Conservation (phyloP, 306 rosid species). For the Vigna unguiculata region DNA sequence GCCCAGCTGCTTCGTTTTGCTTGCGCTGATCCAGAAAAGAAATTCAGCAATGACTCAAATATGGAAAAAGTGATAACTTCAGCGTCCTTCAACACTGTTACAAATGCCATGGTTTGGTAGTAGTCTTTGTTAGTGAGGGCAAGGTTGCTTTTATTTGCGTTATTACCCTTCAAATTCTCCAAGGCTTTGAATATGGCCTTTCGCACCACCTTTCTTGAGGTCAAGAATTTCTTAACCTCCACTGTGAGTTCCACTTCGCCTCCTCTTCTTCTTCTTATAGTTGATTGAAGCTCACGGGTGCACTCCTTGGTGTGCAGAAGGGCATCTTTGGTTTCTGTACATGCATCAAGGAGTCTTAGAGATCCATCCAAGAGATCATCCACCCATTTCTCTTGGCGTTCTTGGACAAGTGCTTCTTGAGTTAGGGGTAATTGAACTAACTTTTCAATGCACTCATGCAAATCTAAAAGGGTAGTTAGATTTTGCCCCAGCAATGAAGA, state of each 20-base stretch:
- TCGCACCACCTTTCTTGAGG: slow-evolving; percentile 49
- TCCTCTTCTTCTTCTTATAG: slow-evolving; percentile 40
- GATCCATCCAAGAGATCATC: slow-evolving; percentile 49
- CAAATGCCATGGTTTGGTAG: slow-evolving; percentile 29
- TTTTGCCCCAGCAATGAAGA: slow-evolving; percentile 35
- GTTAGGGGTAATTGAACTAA: slow-evolving; percentile 42
- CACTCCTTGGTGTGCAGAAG: slow-evolving; percentile 48
- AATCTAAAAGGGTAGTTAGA: slow-evolving; percentile 42
- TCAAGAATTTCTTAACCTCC: slow-evolving; percentile 46
- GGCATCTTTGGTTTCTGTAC: slow-evolving; percentile 42
- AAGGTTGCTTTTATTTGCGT: slow-evolving; percentile 32
- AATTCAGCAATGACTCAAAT: slow-evolving; percentile 50
- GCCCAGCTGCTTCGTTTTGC: slow-evolving; percentile 41
- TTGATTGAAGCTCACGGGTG: slow-evolving; percentile 42
- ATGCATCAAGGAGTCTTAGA: slow-evolving; percentile 51
- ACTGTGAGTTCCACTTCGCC: slow-evolving; percentile 35
- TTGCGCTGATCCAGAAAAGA: slow-evolving; percentile 45
- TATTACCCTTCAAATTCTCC: slow-evolving; percentile 44
- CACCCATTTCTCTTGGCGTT: slow-evolving; percentile 46
- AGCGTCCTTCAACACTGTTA: slow-evolving; percentile 42
- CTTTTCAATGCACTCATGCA: slow-evolving; percentile 43
- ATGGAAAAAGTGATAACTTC: slow-evolving; percentile 40
- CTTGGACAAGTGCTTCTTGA: slow-evolving; percentile 37
- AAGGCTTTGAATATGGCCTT: slow-evolving; percentile 47
- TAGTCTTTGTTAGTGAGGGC: slow-evolving; percentile 33